Base-by-base conservation (phyloP, 2,329 filamentous ascomycete species). In the Annulohypoxylon truncatum region DNA sequence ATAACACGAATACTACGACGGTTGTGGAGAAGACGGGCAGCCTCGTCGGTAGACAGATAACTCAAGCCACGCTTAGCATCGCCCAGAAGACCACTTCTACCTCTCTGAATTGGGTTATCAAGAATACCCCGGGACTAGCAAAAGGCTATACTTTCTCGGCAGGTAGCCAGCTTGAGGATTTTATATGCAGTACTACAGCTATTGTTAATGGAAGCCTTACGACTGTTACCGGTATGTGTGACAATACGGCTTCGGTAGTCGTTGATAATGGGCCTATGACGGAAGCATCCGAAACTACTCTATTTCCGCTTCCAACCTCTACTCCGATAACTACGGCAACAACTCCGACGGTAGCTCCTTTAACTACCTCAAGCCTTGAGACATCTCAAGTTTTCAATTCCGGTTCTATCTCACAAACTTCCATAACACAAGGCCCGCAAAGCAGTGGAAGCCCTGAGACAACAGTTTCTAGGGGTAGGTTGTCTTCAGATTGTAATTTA, bases 221-320 rank as follows among this genome's bases (percentile, higher is more conserved):
- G 7, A 75, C 72, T 0, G 64, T 75, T 58, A 70, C 68, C 29
- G 72, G 72, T 1, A 20, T 74, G 7, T 76, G 74, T 53, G 70
- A 66, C 29, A 53, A 69, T 13, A 74, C 73, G 48, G 57, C 68
- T 53, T 70, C 70, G n/a, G 66, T 53, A 0, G 50, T 69, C 26
- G 54, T 55, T 31, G 65, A 52, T 6, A 29, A 69, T 35, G 53
- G 64, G 29, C 67, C 68, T 46, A 63, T 61, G 29, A 58, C 57
- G 20, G 47, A 44, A 15, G 20, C 48, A 26, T 53, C 59, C 10
- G 28, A 31, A 28, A 60, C 26, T 13, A 51, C 42, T 12, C 8
- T 31, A 7, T 52, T 55, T 13, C 28, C 48, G 10, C 10, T 29
- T 26, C 24, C 35, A 6, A 46, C 20, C 13, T 35, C 10, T 12